Conservation (phyloP, 345 rosid genomes). For the Lepidium didymum region DNA sequence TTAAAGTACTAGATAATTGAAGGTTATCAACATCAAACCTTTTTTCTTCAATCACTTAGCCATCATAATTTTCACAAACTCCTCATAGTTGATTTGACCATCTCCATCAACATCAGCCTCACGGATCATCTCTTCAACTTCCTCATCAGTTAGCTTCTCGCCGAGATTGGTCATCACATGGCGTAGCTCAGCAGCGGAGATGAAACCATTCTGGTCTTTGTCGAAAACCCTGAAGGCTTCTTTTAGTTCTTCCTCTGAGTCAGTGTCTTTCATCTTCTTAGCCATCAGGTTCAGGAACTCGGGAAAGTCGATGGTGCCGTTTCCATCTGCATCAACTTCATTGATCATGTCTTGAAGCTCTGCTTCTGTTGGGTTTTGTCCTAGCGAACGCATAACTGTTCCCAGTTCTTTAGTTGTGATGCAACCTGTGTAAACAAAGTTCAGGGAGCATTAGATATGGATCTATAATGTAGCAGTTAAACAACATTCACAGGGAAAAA, state of each 20-base stretch:
- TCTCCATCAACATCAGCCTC: constrained; percentile 46
- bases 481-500: neutral
- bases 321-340: constrained; percentile 51
- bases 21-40: neutral
- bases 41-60: constrained; percentile 21
- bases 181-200: constrained; percentile 50
- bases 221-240: constrained; percentile 38
- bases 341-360: constrained; percentile 49
- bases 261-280: constrained; percentile 40
- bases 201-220: constrained; percentile 49
- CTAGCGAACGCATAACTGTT: constrained; percentile 48
- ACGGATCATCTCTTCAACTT: constrained; percentile 46
- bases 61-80: constrained; percentile 40
- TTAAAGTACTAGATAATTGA: neutral
- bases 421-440: constrained; percentile 24
- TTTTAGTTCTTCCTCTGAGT: constrained; percentile 39
- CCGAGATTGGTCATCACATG: constrained; percentile 47
- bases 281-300: constrained; percentile 52
- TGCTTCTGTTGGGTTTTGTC: constrained; percentile 51
- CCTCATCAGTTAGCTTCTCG: constrained; percentile 45
- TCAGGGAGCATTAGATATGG: neutral
- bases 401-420: constrained; percentile 49
- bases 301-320: constrained; percentile 45
- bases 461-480: neutral
- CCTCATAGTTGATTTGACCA: constrained; percentile 43